Evolutionary conservation across 2,329 filamentous ascomycete species (phyloP).

Genomic region (Colletotrichum sp.): DNA sequence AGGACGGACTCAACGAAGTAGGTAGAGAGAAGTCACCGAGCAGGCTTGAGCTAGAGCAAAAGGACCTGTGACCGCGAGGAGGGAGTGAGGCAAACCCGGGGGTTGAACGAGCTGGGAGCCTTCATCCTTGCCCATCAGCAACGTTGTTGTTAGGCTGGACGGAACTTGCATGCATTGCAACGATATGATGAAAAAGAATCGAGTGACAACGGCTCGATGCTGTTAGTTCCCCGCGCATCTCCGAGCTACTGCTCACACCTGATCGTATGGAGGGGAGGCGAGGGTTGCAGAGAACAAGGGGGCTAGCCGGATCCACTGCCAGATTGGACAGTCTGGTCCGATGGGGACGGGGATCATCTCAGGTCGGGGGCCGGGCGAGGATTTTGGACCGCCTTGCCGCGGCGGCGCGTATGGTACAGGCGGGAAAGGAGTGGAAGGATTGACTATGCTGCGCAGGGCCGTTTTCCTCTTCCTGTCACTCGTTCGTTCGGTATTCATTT

Average conservation of each 20-base stretch:
- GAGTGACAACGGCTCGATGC: not conserved
- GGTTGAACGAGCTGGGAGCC: not conserved
- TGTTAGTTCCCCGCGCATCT: not conserved
- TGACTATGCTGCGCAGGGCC: not conserved
- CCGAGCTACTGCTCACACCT: not conserved
- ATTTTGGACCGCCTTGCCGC: not conserved
- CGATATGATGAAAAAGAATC: slow-evolving; percentile 8
- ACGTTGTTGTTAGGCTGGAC: not conserved
- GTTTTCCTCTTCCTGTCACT: not conserved
- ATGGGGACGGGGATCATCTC: not conserved
- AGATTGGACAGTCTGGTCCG: slow-evolving; percentile 10
- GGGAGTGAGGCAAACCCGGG: not conserved
- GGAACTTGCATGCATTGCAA: not conserved
- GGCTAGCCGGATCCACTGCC: not conserved
- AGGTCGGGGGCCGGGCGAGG: not conserved
- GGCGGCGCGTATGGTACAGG: not conserved
- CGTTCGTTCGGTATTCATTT: not conserved
- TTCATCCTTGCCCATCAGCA: not conserved
- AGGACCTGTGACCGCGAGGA: not conserved
- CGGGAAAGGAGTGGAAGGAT: not conserved
- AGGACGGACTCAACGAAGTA: not conserved
- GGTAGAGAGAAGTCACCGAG: not conserved
- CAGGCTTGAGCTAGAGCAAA: not conserved
- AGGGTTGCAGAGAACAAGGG: slow-evolving; percentile 4
- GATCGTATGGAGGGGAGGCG: not conserved